These are phyloP conservation scores for Hyphodiscus sp. DNA, from an alignment of 2,329 filamentous ascomycete genomes.

Conservation along the genomic window DNA sequence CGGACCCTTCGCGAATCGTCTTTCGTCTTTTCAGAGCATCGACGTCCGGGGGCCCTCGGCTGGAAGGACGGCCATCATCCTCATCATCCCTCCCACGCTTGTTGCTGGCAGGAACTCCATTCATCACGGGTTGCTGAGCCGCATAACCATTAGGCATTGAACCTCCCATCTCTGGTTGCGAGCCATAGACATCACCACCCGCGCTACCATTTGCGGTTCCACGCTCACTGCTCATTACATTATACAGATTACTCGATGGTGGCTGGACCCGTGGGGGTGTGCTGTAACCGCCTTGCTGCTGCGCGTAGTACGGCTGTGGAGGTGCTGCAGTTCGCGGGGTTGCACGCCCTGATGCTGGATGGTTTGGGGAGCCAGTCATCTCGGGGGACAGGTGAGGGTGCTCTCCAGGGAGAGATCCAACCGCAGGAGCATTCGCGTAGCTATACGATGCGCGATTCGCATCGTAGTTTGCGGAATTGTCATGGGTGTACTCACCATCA, in stretches of 20 bases:
- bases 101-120: slow-evolving; percentile 45
- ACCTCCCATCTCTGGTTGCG: slow-evolving; percentile 52
- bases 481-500: slow-evolving; percentile 81
- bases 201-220: slow-evolving; percentile 58
- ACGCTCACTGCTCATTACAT: slow-evolving; percentile 77
- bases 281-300: slow-evolving; percentile 55
- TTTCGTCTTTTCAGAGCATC: slow-evolving; percentile 72
- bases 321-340: slow-evolving; percentile 75
- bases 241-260: slow-evolving; percentile 78
- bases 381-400: slow-evolving; percentile 73
- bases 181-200: slow-evolving; percentile 63
- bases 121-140: slow-evolving; percentile 56
- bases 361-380: slow-evolving; percentile 72
- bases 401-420: slow-evolving; percentile 62
- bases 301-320: slow-evolving; percentile 66
- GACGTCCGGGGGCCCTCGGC: slow-evolving; percentile 45
- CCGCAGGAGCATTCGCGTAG: slow-evolving; percentile 61
- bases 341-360: slow-evolving; percentile 77
- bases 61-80: slow-evolving; percentile 51
- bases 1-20: slow-evolving; percentile 58
- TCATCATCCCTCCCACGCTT: slow-evolving; percentile 41
- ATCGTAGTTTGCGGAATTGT: slow-evolving; percentile 65
- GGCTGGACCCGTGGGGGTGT: slow-evolving; percentile 68
- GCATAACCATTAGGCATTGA: slow-evolving; percentile 58
- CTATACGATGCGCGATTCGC: slow-evolving; percentile 68